phyloP scores from a whole-genome alignment of 352 stramenopile genomes.

The Ochromonadaceae sp. region DNA sequence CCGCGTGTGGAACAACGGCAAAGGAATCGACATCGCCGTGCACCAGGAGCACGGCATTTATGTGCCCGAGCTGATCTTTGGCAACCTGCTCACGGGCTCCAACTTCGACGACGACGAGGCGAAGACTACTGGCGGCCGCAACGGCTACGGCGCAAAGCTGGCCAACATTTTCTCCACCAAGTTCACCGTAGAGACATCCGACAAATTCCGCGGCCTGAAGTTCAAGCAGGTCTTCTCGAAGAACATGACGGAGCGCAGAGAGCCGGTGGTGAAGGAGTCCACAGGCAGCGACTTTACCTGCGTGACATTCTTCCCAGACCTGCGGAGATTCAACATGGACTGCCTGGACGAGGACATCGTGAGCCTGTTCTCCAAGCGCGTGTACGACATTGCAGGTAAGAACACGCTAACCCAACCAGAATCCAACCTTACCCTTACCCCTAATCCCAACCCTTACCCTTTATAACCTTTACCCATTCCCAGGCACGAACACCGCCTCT shows the following conservation, averaged over 20 bases:
- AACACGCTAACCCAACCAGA: too few species aligned
- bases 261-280: slow-evolving; percentile 34
- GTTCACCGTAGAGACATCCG: slow-evolving; percentile 86
- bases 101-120: slow-evolving; percentile 97
- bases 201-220: slow-evolving; percentile 31
- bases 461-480: neutral
- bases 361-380: slow-evolving; percentile 82
- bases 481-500: slow-evolving; percentile 37
- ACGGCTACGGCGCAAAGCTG: slow-evolving; percentile 95
- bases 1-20: slow-evolving; percentile 92
- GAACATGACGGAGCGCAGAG: slow-evolving; percentile 15
- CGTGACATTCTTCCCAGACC: slow-evolving; percentile 89
- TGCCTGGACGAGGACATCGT: slow-evolving; percentile 80
- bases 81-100: slow-evolving; percentile 86
- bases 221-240: slow-evolving; percentile 15
- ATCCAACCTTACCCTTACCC: too few species aligned
- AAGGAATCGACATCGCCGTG: slow-evolving; percentile 87
- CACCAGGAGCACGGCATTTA: slow-evolving; percentile 94
- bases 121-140: slow-evolving; percentile 68
- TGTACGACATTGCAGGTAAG: slow-evolving; percentile 89
- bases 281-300: slow-evolving; percentile 74
- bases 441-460: too few species aligned
- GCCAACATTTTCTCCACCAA: slow-evolving; percentile 95
- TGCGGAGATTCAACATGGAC: slow-evolving; percentile 74
- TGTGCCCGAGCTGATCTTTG: slow-evolving; percentile 92